Evolutionary conservation across 768 basidiomycete species (phyloP).

Genomic region (Amanita pseudoporphyria): DNA sequence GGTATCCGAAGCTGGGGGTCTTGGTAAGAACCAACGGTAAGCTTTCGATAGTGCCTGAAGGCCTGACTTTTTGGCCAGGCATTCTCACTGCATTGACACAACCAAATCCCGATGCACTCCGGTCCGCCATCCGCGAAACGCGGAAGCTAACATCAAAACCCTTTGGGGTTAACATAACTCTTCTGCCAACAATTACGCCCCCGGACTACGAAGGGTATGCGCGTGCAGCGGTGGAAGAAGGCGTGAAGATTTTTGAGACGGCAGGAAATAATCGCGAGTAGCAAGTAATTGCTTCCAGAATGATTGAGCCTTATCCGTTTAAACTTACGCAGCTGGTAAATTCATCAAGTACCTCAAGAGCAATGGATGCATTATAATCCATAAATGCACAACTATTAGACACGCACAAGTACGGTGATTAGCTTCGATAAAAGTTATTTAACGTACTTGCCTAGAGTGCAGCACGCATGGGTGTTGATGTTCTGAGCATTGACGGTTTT

Average conservation of each 20-base stretch:
- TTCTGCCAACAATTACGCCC: constrained; percentile 84
- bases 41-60: neutral
- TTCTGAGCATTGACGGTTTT: constrained; percentile 84
- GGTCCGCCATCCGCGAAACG: constrained; percentile 73
- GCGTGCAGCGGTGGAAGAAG: constrained; percentile 75
- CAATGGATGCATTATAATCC: constrained; percentile 71
- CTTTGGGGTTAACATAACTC: constrained; percentile 80
- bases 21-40: constrained; percentile 39
- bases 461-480: constrained; percentile 72
- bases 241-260: constrained; percentile 85
- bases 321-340: constrained; percentile 45
- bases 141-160: constrained; percentile 57
- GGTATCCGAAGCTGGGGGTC: constrained; percentile 74
- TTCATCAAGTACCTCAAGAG: constrained; percentile 77
- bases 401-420: constrained; percentile 60
- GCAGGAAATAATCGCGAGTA: constrained; percentile 82
- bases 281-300: neutral
- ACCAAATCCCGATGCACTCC: constrained; percentile 73
- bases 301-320: neutral
- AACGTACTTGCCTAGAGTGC: constrained; percentile 29
- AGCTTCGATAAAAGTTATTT: neutral
- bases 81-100: constrained; percentile 86
- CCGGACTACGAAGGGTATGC: constrained; percentile 87
- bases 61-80: constrained; percentile 28
- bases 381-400: constrained; percentile 83